A percentile compares a stretch with the other conserved stretches of the same genome.
phyloP scores from a whole-genome alignment of 2,329 filamentous ascomycete genomes.

The Aaosphaeria arxii region DNA sequence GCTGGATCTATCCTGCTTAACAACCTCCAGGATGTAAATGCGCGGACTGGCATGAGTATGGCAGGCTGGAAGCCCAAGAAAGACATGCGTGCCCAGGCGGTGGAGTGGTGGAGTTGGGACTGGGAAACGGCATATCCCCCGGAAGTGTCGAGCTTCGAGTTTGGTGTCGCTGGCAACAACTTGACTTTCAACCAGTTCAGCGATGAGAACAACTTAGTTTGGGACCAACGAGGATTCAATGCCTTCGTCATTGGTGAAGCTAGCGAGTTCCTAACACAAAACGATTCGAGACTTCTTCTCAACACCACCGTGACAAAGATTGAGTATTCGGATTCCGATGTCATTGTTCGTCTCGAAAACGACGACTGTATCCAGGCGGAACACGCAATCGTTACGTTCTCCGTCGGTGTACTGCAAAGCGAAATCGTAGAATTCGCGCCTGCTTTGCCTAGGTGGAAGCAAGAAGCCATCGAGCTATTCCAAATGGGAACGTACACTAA shows the following conservation, averaged over 20 bases:
- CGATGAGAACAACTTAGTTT: conserved; percentile 60
- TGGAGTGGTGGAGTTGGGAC: conserved; percentile 61
- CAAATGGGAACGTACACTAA: conserved; percentile 72
- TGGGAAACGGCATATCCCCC: conserved; percentile 60
- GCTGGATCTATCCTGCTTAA: conserved; percentile 57
- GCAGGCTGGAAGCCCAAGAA: conserved; percentile 61
- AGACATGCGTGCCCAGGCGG: conserved; percentile 55
- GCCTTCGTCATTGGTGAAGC: conserved; percentile 57
- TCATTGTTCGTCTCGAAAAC: conserved; percentile 53
- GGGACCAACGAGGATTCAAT: conserved; percentile 61
- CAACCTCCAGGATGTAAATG: conserved; percentile 61
- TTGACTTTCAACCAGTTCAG: conserved; percentile 61
- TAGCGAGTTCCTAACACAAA: conserved; percentile 52
- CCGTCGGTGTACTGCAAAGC: conserved; percentile 65
- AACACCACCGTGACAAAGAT: conserved; percentile 58
- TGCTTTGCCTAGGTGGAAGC: conserved; percentile 62
- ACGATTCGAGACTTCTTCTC: conserved; percentile 58
- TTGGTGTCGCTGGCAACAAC: conserved; percentile 57
- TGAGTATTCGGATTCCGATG: conserved; percentile 50
- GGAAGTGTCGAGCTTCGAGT: conserved; percentile 55
- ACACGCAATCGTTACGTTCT: conserved; percentile 66
- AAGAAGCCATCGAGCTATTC: conserved; percentile 61
- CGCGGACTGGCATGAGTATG: conserved; percentile 58
- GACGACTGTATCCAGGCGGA: conserved; percentile 58
- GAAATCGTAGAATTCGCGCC: conserved; percentile 59